These are phyloP conservation scores for Phanerochaete sordida DNA, from an alignment of 768 basidiomycete genomes.

Conservation along the genomic window DNA sequence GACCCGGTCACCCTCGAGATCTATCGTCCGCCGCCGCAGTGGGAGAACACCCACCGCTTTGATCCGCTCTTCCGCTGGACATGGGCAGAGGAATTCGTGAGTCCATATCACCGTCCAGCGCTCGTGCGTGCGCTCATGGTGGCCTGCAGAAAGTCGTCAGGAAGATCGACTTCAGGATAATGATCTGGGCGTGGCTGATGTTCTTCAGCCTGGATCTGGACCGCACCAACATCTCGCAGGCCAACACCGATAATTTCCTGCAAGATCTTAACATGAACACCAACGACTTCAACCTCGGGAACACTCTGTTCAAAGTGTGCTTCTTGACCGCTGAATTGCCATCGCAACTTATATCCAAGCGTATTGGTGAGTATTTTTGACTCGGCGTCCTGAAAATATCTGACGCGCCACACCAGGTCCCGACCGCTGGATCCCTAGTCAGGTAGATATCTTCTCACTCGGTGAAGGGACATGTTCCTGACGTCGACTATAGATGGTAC, in stretches of 20 bases:
- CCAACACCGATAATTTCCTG: slow-evolving; percentile 68
- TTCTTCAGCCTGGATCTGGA: slow-evolving; percentile 61
- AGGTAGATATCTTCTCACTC: slow-evolving; percentile 30
- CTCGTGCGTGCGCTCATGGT: neutral
- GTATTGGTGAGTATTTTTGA: slow-evolving; percentile 38
- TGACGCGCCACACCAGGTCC: slow-evolving; percentile 27
- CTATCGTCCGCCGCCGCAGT: slow-evolving; percentile 49
- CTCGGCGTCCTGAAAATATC: neutral
- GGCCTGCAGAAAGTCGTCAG: slow-evolving; percentile 43
- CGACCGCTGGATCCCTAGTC: slow-evolving; percentile 62
- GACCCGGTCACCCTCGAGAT: slow-evolving; percentile 46
- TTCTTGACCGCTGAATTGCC: slow-evolving; percentile 51
- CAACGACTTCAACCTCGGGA: slow-evolving; percentile 64
- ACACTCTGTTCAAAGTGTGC: slow-evolving; percentile 47
- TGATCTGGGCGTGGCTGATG: slow-evolving; percentile 60
- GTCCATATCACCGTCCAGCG: slow-evolving; percentile 7
- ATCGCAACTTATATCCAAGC: slow-evolving; percentile 67
- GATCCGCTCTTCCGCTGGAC: slow-evolving; percentile 69
- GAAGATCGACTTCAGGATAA: slow-evolving; percentile 58
- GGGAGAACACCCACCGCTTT: slow-evolving; percentile 63
- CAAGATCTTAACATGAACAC: slow-evolving; percentile 56
- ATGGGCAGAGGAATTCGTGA: slow-evolving; percentile 60
- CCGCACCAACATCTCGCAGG: slow-evolving; percentile 59
- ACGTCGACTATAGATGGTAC: slow-evolving; percentile 36
- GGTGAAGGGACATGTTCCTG: neutral